A percentile compares a stretch with the other conserved stretches of the same genome.
These are phyloP conservation scores for Mycosphaerella sp. DNA, from an alignment of 2,329 filamentous ascomycete genomes.

Conservation along the genomic window DNA sequence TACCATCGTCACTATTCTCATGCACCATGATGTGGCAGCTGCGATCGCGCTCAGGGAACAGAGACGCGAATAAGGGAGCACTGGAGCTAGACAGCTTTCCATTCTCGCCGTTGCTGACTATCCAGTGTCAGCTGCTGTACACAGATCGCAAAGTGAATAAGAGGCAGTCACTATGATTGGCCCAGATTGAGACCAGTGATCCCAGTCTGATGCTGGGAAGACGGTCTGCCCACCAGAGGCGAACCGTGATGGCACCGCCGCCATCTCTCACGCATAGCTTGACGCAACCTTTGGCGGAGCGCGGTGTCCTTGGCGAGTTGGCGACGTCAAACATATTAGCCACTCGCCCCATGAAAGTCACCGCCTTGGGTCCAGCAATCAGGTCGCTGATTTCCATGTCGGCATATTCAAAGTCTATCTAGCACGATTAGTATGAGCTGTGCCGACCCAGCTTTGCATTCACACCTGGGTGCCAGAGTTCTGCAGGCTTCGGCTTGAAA, in stretches of 20 bases:
- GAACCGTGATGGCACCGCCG: constrained; percentile 49
- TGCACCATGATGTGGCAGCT: constrained; percentile 52
- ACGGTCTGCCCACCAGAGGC: constrained; percentile 45
- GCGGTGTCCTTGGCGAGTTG: constrained; percentile 40
- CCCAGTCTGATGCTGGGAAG: constrained; percentile 46
- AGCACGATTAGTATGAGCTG: not conserved
- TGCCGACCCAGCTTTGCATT: not conserved
- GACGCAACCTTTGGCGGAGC: constrained; percentile 47
- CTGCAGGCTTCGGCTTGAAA: constrained; percentile 18
- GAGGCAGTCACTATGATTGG: constrained; percentile 40
- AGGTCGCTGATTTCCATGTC: constrained; percentile 45
- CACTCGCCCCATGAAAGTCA: constrained; percentile 51
- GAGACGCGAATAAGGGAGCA: constrained; percentile 49
- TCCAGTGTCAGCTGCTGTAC: not conserved
- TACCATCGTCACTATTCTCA: constrained; percentile 41
- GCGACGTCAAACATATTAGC: constrained; percentile 49
- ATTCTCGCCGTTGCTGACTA: constrained; percentile 45
- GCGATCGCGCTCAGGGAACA: constrained; percentile 53
- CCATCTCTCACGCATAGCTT: constrained; percentile 53
- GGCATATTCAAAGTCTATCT: constrained; percentile 40
- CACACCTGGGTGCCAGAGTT: constrained; percentile 42
- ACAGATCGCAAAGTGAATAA: not conserved
- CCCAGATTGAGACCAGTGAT: constrained; percentile 52
- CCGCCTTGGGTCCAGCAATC: constrained; percentile 45
- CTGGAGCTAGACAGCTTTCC: constrained; percentile 37